phyloP scores from a whole-genome alignment of 495 filamentous ascomycete species.

The Mycothermus thermophilus region DNA sequence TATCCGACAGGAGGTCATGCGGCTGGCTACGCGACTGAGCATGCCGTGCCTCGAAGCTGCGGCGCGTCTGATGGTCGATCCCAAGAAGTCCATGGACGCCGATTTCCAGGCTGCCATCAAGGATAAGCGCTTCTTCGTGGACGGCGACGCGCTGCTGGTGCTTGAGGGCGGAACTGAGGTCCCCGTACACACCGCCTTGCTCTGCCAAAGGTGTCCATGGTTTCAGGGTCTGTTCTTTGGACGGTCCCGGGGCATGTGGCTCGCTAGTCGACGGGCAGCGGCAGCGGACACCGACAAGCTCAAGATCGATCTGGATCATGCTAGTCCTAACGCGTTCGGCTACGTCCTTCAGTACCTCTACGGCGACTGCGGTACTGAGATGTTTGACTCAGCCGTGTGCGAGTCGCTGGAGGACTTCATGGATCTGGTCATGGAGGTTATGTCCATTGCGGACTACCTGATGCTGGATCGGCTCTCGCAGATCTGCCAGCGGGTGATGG shows the following conservation, averaged over 20 bases:
- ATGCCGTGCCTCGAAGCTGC: slow-evolving; percentile 57
- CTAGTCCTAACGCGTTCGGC: slow-evolving; percentile 54
- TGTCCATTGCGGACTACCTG: slow-evolving; percentile 80
- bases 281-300: slow-evolving; percentile 28
- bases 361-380: slow-evolving; percentile 60
- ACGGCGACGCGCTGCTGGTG: slow-evolving; percentile 63
- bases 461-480: slow-evolving; percentile 88
- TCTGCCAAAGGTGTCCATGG: slow-evolving; percentile 82
- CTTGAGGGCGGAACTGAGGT: slow-evolving; percentile 54
- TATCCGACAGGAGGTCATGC: slow-evolving; percentile 72
- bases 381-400: slow-evolving; percentile 66
- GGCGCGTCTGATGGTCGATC: slow-evolving; percentile 55
- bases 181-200: slow-evolving; percentile 56
- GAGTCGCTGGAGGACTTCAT: slow-evolving; percentile 67
- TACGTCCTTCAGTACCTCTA: slow-evolving; percentile 77
- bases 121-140: slow-evolving; percentile 54
- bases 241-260: slow-evolving; percentile 69
- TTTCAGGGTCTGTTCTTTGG: slow-evolving; percentile 83
- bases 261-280: slow-evolving; percentile 49
- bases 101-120: slow-evolving; percentile 56
- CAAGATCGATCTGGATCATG: slow-evolving; percentile 71
- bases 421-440: slow-evolving; percentile 81
- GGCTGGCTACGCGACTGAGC: slow-evolving; percentile 50
- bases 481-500: slow-evolving; percentile 76
- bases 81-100: slow-evolving; percentile 44